Evolutionary conservation across 768 basidiomycete species (phyloP).

Genomic region (Hericium erinaceus): DNA sequence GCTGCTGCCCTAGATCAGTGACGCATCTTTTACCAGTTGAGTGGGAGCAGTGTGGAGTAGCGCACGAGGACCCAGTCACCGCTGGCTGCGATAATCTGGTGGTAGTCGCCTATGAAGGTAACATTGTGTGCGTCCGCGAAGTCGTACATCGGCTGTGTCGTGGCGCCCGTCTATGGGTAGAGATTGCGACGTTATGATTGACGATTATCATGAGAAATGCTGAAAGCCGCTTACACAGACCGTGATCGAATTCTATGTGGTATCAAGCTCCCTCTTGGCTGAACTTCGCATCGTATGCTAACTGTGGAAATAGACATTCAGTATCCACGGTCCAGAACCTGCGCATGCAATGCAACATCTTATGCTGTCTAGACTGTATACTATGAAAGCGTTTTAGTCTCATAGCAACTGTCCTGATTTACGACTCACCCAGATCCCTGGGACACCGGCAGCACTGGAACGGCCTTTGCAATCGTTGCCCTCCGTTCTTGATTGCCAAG

Average conservation of each 20-base stretch:
- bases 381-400: not conserved
- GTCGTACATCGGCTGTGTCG: constrained; percentile 15
- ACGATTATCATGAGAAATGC: too few species aligned
- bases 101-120: constrained; percentile 19
- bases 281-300: not conserved
- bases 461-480: constrained; percentile 2
- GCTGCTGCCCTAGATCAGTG: constrained; percentile 17
- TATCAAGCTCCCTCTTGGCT: not conserved
- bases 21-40: not conserved
- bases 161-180: constrained; percentile 15
- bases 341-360: too few species aligned
- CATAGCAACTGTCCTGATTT: too few species aligned
- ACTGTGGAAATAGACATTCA: too few species aligned
- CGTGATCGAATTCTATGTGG: not conserved
- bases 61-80: constrained; percentile 22
- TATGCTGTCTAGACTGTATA: not conserved
- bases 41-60: not conserved
- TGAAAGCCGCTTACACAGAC: not conserved
- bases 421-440: not conserved
- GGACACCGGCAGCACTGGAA: not conserved
- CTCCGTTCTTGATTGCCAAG: not conserved
- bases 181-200: too few species aligned
- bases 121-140: constrained; percentile 16
- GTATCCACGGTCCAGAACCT: too few species aligned
- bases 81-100: constrained; percentile 21